Base-by-base conservation (phyloP, 129 eudicot genomes). In the Tanacetum coccineum region DNA sequence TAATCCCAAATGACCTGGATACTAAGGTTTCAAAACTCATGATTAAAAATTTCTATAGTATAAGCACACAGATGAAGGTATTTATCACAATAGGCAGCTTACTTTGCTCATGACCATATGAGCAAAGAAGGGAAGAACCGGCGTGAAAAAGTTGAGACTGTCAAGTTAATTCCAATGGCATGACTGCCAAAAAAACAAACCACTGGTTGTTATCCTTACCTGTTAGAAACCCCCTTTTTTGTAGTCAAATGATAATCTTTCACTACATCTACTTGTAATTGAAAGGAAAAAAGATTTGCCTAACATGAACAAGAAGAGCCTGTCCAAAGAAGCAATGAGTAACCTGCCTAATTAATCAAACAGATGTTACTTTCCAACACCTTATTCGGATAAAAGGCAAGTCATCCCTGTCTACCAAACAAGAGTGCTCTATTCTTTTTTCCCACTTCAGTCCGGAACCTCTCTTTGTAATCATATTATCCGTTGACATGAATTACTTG, bases 341-440 rank as follows among this genome's bases (percentile, higher is more conserved):
- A 52, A 55, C 73, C 73, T 67, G 73, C 63, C 63, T 68, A 2
- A 36, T 44, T 52, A 68, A 68, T 53, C 39, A 36, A 36, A 68
- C 50, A 39, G 73, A 40, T 68, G 53, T 42, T 68, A 53, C 52
- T 53, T 50, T 54, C 40, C 49, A 53, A 68, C 72, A 67, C 48
- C 72, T 67, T 53, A 49, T 61, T 36, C 39, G 19, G 39, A 36
- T 32, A n/a, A 13, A 36, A 68, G 73, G 73, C 73, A 68, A 68
- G 73, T 40, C 73, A 68, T 68, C 73, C 73, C 55, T 68, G 73
- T 53, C 73, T 68, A 68, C 73, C 21, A 68, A 68, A 68, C 73
- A 68, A 68, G 40, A 53, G 39, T 67, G 54, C 62, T 67, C 72
- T 52, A n/a, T 22, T 22, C 25, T 22, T n/a, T n/a, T n/a, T n/a